Percentiles rank a stretch among this genome's conserved stretches.
phyloP scores from a whole-genome alignment of 75 land plant species.

The Gnetum montanum region DNA sequence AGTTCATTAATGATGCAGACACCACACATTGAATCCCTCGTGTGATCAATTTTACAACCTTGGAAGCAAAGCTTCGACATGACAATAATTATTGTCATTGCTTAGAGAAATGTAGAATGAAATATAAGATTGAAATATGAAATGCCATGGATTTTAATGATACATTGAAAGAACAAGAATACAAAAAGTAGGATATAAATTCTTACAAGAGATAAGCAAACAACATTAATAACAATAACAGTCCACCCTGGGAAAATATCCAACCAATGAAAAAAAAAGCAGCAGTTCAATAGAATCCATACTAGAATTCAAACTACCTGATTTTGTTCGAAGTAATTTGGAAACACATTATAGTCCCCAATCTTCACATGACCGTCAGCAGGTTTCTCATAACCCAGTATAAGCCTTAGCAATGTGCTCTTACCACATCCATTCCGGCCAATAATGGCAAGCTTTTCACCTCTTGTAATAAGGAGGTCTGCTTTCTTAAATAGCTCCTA shows the following conservation, averaged over 20 bases:
- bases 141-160: too few species aligned
- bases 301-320: too few species aligned
- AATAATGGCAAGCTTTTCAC: conserved; percentile 89
- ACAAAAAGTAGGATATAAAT: too few species aligned
- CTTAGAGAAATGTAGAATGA: background rate
- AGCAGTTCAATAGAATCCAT: too few species aligned
- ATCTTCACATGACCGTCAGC: conserved; percentile 57
- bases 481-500: conserved; percentile 70
- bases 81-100: background rate
- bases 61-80: background rate
- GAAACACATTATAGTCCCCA: conserved; percentile 85
- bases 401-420: conserved; percentile 72
- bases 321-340: conserved; percentile 96
- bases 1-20: too few species aligned
- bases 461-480: conserved; percentile 69
- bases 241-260: too few species aligned
- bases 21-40: too few species aligned
- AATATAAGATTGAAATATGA: background rate
- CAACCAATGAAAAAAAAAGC: too few species aligned
- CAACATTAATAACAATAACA: too few species aligned
- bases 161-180: too few species aligned
- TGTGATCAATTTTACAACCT: too few species aligned
- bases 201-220: too few species aligned
- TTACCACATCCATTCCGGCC: conserved; percentile 99
- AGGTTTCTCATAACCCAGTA: conserved; percentile 77